These are phyloP conservation scores for Solanum pennellii DNA, from an alignment of 257 asterid genomes.

Conservation along the genomic window DNA sequence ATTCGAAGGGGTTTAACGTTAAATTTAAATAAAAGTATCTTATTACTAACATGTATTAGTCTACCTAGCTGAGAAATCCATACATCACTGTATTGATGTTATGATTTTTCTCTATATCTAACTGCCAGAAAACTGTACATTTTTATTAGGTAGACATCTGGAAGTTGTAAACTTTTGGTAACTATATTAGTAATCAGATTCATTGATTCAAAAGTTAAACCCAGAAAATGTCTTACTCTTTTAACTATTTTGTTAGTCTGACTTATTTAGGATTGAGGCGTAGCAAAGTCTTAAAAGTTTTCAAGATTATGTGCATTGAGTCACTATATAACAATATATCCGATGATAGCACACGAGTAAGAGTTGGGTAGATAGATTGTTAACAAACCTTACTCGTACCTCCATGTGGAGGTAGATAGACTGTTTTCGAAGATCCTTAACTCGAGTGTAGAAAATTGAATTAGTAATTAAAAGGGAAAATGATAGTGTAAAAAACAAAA, in stretches of 20 bases:
- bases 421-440: neutral
- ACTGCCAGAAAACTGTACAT: neutral
- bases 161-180: neutral
- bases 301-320: neutral
- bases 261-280: neutral
- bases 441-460: neutral
- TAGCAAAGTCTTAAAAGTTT: neutral
- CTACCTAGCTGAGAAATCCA: neutral
- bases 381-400: neutral
- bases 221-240: neutral
- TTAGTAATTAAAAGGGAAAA: neutral
- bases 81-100: neutral
- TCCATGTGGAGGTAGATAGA: neutral
- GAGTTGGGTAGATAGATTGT: neutral
- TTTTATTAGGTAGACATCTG: neutral
- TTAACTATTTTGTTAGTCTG: neutral
- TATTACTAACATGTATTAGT: neutral
- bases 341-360: neutral
- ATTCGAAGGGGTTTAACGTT: slow-evolving; percentile 65
- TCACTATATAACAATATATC: neutral
- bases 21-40: slow-evolving; percentile 21
- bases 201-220: neutral
- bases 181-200: neutral
- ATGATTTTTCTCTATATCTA: neutral
- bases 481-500: neutral